Base-by-base conservation (phyloP, 106 monocot species). In the Dendrobium officinale region DNA sequence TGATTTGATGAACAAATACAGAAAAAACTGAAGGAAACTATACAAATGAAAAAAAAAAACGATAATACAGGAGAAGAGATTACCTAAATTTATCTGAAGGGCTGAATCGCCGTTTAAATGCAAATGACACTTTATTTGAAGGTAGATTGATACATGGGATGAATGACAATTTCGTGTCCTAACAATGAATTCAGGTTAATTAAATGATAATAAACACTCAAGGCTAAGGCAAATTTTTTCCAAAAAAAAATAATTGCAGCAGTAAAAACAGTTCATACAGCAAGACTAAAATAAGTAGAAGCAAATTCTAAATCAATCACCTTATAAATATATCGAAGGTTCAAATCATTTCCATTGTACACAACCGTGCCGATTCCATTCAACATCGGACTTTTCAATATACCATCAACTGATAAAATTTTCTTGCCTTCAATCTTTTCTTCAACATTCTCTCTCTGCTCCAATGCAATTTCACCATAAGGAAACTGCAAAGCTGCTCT, bases 81-180 rank as follows among this genome's bases (percentile, higher is more conserved):
- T 31, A 99, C 99, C 99, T 99, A 80, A 99, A 79, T 72, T 99
- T 99, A 81, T 95, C 90, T 78, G 80, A 83, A 75, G 90, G 87
- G 85, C 82, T 86, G 81, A 99, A 95, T 31, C 85, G 86, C 18
- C 99, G 86, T 79, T 95, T 99, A 74, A 99, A 91, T 75, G 88
- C 95, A 75, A 95, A 79, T 42, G 93, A 95, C 29, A 83, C 4
- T 18, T 87, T 82, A 86, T 93, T 95, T 75, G 91, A 91, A 58
- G 99, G 99, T 49, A 95, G 78, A 75, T 70, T 74, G 29, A 99
- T 48, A 77, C 85, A 87, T 16, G 99, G 99, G 67, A 99, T 87
- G 82, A 95, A 95, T 43, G 99, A 81, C 87, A 99, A 74, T 75
- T 99, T 89, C 24, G 86, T 82, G 83, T 99, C 99, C 99, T 99